Conservation (phyloP, 176 grass and related monocot species). For the Carex myosuroides region DNA sequence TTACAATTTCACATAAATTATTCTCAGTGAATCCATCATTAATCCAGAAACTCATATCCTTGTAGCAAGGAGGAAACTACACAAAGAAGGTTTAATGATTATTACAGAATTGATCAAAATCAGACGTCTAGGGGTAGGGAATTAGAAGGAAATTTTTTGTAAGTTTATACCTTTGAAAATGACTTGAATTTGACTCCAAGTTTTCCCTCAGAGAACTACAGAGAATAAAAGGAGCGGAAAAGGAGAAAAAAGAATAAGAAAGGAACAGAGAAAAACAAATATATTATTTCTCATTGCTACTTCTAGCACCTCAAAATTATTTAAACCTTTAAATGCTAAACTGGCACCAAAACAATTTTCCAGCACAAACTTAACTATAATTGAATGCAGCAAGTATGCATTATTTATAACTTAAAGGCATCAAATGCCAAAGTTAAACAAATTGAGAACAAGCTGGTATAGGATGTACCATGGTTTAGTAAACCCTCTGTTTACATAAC, state of each 20-base stretch:
- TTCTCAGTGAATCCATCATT: slow-evolving; percentile 88
- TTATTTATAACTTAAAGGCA: background rate
- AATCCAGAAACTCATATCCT: slow-evolving; percentile 99
- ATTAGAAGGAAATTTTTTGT: background rate
- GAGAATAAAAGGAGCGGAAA: background rate
- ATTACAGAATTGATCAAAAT: background rate
- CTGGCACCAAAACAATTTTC: background rate
- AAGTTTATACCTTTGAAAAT: slow-evolving; percentile 77
- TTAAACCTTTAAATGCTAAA: background rate
- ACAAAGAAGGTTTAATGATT: slow-evolving; percentile 16
- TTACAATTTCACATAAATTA: slow-evolving; percentile 94
- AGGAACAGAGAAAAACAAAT: background rate
- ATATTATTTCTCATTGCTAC: background rate
- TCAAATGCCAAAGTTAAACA: background rate
- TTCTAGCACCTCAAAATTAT: background rate
- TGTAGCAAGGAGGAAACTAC: slow-evolving; percentile 98
- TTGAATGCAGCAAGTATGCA: background rate
- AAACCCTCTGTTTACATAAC: background rate
- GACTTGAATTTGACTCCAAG: slow-evolving; percentile 88
- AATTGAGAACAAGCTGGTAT: background rate
- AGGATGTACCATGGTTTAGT: background rate
- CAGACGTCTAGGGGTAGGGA: background rate
- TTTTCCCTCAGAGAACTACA: slow-evolving; percentile 86
- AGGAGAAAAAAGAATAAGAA: background rate
- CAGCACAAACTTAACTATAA: background rate